These are phyloP conservation scores for Rhizopus sp. DNA, from an alignment of 371 early-diverging fungal species.

Conservation along the genomic window DNA sequence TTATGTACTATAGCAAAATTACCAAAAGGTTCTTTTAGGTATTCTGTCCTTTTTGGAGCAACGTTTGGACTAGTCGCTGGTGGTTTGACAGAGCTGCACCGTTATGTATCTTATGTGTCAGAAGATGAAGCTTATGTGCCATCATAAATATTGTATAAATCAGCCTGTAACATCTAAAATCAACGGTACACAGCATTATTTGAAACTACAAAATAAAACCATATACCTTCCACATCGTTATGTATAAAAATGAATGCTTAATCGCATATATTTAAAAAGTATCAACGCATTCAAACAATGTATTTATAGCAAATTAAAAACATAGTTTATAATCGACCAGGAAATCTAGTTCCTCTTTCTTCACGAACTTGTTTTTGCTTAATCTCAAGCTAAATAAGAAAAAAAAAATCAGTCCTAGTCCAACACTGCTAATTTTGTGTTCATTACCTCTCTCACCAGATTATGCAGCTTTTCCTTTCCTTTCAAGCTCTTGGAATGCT, in stretches of 20 bases:
- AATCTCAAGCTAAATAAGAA: conserved; percentile 62
- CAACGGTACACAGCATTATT: no score
- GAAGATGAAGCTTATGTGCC: conserved; percentile 15
- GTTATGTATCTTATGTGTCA: conserved; percentile 32
- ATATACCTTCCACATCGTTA: no score
- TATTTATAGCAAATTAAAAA: neutral
- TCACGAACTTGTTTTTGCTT: conserved; percentile 66
- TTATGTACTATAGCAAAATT: conserved; percentile 48
- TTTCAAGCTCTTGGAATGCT: conserved; percentile 63
- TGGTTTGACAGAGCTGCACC: conserved; percentile 62
- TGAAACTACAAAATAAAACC: no score
- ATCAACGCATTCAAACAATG: neutral
- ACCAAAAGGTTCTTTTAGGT: conserved; percentile 64
- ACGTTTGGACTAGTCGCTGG: conserved; percentile 69
- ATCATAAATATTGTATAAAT: neutral
- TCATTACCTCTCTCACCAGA: conserved; percentile 74
- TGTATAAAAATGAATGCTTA: no score
- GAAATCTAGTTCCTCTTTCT: conserved; percentile 44
- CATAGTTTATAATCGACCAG: conserved; percentile 2
- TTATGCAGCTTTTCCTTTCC: conserved; percentile 74
- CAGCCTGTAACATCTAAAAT: no score
- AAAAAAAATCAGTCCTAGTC: neutral
- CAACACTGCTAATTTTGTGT: neutral
- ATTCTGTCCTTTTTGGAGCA: conserved; percentile 69
- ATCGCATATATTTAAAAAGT: neutral